These are phyloP conservation scores for Fraxinus xanthoxyloides DNA, from an alignment of 305 asterid species.

Conservation along the genomic window DNA sequence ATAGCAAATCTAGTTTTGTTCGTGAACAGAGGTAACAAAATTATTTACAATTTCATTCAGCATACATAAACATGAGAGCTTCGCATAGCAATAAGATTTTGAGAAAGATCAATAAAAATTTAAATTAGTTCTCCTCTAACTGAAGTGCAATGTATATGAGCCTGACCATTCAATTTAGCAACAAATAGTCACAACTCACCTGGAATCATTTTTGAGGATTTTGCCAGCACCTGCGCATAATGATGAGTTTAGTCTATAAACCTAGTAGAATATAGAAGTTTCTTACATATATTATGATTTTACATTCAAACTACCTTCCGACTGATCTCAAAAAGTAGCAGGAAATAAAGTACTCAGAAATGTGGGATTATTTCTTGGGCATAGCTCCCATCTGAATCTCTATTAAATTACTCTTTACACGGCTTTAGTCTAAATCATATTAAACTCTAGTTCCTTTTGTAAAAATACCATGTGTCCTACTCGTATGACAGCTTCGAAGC, in stretches of 20 bases:
- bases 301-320: not conserved
- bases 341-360: not conserved
- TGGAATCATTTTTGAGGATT: conserved; percentile 99
- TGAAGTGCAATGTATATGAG: conserved; percentile 1
- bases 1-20: not conserved
- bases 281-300: not conserved
- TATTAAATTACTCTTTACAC: not conserved
- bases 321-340: not conserved
- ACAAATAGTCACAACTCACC: conserved; percentile 46
- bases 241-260: conserved; percentile 26
- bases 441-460: not conserved
- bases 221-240: conserved; percentile 84
- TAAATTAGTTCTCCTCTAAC: not conserved
- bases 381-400: not conserved
- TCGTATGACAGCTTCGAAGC: not conserved
- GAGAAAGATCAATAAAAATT: not conserved
- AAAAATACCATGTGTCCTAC: not conserved
- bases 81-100: conserved; percentile 2
- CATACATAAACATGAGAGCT: not conserved
- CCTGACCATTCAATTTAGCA: not conserved
- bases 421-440: not conserved
- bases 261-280: not conserved
- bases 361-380: not conserved
- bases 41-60: not conserved
- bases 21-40: not conserved